Conservation (phyloP, 108 stramenopile genomes). For the Cyclotella choctawhatcheeana region DNA sequence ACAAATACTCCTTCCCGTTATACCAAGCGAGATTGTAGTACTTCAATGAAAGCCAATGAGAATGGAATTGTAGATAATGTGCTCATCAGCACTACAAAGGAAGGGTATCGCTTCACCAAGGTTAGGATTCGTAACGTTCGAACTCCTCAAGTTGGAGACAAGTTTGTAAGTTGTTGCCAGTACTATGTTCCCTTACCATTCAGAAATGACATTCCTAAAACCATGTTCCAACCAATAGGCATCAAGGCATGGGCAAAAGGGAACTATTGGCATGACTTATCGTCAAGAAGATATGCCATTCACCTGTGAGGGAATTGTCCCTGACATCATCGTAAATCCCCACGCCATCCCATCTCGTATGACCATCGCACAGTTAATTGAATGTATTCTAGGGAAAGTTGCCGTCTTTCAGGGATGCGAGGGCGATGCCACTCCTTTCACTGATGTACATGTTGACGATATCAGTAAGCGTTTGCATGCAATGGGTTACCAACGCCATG, state of each 20-base stretch:
- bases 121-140: constrained; percentile 96
- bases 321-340: constrained; percentile 99
- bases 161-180: constrained; percentile 63
- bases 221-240: constrained; percentile 47
- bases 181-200: background rate
- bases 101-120: constrained; percentile 95
- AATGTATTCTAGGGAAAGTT: constrained; percentile 98
- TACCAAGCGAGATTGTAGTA: constrained; percentile 95
- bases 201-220: too few species aligned
- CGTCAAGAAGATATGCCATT: constrained; percentile 99
- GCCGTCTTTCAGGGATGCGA: constrained; percentile 95
- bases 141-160: constrained; percentile 94
- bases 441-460: constrained; percentile 95
- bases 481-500: constrained; percentile 97
- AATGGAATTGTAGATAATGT: constrained; percentile 98
- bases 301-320: constrained; percentile 95
- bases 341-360: constrained; percentile 99
- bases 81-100: constrained; percentile 85
- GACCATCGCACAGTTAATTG: constrained; percentile 99
- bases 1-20: constrained; percentile 82
- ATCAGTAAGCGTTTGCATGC: constrained; percentile 90
- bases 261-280: constrained; percentile 99
- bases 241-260: constrained; percentile 99
- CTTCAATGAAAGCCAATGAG: constrained; percentile 97
- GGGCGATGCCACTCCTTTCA: constrained; percentile 99